Conservation (phyloP, 1,284 basidiomycete species). For the Melampsora occidentalis region DNA sequence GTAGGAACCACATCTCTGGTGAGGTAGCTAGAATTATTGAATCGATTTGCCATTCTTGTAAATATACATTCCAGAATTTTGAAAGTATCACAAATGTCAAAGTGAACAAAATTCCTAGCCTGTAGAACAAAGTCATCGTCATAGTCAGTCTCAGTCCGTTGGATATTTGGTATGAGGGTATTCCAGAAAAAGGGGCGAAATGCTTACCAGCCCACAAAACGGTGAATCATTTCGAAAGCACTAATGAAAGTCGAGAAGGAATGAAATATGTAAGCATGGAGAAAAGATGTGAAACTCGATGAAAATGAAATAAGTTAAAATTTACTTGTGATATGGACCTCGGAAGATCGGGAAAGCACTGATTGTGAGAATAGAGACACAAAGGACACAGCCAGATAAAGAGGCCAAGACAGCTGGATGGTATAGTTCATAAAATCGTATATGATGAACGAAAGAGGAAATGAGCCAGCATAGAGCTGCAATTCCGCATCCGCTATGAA, state of each 20-base stretch:
- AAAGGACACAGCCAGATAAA: slow-evolving; percentile 8
- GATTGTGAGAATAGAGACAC: slow-evolving; percentile 8
- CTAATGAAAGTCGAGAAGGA: slow-evolving; percentile 4
- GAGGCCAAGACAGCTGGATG: background rate
- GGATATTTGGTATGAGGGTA: background rate
- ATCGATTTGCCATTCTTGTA: slow-evolving; percentile 17
- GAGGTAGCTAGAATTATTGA: background rate
- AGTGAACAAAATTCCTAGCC: slow-evolving; percentile 33
- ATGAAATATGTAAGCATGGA: background rate
- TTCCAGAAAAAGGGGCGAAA: background rate
- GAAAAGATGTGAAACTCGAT: background rate
- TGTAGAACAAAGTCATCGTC: background rate
- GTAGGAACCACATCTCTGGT: slow-evolving; percentile 28
- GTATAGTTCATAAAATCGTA: background rate
- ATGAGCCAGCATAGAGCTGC: slow-evolving; percentile 33
- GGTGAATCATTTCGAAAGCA: slow-evolving; percentile 39
- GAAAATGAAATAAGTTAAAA: no score
- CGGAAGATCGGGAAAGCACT: slow-evolving; percentile 25
- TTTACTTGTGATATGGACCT: slow-evolving; percentile 29
- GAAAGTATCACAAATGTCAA: slow-evolving; percentile 13
- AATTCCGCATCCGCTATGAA: slow-evolving; percentile 42
- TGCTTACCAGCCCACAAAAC: slow-evolving; percentile 40
- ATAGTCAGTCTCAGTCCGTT: background rate
- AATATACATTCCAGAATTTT: slow-evolving; percentile 13
- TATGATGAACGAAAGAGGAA: background rate